Conservation (phyloP, 768 basidiomycete species). For the Auricularia heimuer region DNA sequence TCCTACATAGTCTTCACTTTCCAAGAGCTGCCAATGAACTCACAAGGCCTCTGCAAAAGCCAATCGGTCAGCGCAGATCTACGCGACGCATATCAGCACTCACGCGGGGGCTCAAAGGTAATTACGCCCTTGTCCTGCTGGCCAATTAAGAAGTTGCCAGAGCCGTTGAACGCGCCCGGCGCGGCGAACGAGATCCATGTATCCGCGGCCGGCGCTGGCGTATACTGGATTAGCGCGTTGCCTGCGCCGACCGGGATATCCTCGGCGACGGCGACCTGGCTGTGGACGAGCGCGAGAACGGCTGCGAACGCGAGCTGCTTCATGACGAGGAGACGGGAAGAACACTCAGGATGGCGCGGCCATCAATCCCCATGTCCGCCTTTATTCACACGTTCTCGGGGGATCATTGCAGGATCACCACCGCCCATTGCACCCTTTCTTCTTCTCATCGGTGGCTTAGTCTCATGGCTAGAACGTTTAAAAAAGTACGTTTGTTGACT, state of each 20-base stretch:
- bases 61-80: too few relatives aligned
- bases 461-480: too few relatives aligned
- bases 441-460: too few relatives aligned
- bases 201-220: neutral
- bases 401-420: too few relatives aligned
- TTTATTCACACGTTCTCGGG: too few relatives aligned
- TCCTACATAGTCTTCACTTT: too few relatives aligned
- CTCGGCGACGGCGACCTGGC: neutral
- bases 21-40: neutral
- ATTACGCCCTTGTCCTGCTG: neutral
- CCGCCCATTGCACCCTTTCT: too few relatives aligned
- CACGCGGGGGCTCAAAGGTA: neutral
- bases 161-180: neutral
- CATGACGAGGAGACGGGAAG: neutral
- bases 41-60: neutral
- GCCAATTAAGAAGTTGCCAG: neutral
- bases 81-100: neutral
- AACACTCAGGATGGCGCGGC: too few relatives aligned
- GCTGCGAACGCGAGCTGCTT: neutral
- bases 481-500: too few relatives aligned
- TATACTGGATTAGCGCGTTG: neutral
- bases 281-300: neutral
- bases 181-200: neutral
- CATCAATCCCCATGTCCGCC: too few relatives aligned
- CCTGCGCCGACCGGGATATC: neutral